phyloP scores from a whole-genome alignment of 371 early-diverging fungal species.

The Pancytospora philotis region DNA sequence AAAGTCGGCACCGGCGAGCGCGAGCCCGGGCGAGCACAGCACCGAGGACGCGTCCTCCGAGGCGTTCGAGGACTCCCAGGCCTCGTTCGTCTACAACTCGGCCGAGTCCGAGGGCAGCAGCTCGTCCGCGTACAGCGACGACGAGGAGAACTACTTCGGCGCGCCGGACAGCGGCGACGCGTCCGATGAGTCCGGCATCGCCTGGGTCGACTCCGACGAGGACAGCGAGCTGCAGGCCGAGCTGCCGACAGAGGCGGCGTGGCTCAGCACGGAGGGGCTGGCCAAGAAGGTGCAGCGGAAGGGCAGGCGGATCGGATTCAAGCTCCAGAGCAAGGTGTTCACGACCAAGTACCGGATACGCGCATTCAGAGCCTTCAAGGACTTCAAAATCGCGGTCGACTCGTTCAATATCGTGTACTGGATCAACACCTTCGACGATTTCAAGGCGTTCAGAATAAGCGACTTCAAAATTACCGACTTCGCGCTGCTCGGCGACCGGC shows the following conservation, averaged over 20 bases:
- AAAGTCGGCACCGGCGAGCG: no score
- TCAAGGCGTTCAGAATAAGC: constrained; percentile 35
- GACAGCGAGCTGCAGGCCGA: constrained; percentile 11
- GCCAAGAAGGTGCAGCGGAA: constrained; percentile 22
- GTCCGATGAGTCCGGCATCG: constrained; percentile 1
- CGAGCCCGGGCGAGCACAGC: no score
- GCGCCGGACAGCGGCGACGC: background rate
- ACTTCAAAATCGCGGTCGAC: constrained; percentile 33
- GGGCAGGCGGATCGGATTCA: constrained; percentile 10
- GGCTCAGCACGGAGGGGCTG: constrained; percentile 30
- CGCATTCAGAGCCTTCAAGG: constrained; percentile 15
- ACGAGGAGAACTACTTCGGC: constrained; percentile 35
- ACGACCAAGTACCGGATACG: constrained; percentile 38
- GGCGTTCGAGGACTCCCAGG: constrained; percentile 6
- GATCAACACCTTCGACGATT: constrained; percentile 22
- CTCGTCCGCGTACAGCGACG: constrained; percentile 7
- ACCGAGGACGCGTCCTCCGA: background rate
- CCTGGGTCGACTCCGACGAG: constrained; percentile 48
- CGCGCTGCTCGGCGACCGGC: constrained; percentile 5
- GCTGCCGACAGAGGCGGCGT: constrained; percentile 6
- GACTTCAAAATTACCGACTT: constrained; percentile 32
- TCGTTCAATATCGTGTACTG: constrained; percentile 47
- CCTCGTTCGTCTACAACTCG: constrained; percentile 22
- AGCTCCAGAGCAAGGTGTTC: constrained; percentile 26
- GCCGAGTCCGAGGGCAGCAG: background rate